phyloP scores from a whole-genome alignment of 78 protist genomes.

The Tieghemostelium lacteum region DNA sequence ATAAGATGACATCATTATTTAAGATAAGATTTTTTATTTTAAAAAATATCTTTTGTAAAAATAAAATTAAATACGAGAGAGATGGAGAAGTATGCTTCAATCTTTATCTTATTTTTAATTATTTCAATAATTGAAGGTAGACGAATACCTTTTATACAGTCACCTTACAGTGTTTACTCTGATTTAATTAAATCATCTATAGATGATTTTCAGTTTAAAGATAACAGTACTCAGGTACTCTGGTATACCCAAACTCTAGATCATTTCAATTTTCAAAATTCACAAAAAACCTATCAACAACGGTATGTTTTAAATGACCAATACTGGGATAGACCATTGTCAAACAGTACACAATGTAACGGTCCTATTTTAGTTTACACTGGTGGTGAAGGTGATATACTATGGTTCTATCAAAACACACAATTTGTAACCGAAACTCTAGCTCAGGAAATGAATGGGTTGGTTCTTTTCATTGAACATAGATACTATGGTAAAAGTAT shows the following conservation, averaged over 20 bases:
- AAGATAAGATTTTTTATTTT: too few species aligned
- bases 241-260: conserved; percentile 66
- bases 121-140: too few species aligned
- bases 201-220: too few species aligned
- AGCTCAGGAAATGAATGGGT: conserved; percentile 56
- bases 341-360: neutral
- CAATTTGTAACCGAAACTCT: conserved; percentile 80
- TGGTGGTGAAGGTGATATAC: conserved; percentile 90
- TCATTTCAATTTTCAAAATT: conserved; percentile 72
- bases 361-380: conserved; percentile 85
- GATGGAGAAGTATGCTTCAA: too few species aligned
- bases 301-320: conserved; percentile 1
- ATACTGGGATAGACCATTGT: conserved; percentile 1
- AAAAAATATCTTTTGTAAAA: too few species aligned
- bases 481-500: conserved; percentile 83
- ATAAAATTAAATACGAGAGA: too few species aligned
- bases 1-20: too few species aligned
- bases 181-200: too few species aligned
- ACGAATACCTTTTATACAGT: too few species aligned
- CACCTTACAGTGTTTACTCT: too few species aligned
- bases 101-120: too few species aligned
- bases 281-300: conserved; percentile 16
- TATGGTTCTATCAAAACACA: conserved; percentile 75
- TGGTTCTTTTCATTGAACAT: conserved; percentile 73
- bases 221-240: too few species aligned